A percentile compares a stretch with the other conserved stretches of the same genome.
Evolutionary conservation across 768 basidiomycete genomes (phyloP).

Genomic region (Epithele typhae): DNA sequence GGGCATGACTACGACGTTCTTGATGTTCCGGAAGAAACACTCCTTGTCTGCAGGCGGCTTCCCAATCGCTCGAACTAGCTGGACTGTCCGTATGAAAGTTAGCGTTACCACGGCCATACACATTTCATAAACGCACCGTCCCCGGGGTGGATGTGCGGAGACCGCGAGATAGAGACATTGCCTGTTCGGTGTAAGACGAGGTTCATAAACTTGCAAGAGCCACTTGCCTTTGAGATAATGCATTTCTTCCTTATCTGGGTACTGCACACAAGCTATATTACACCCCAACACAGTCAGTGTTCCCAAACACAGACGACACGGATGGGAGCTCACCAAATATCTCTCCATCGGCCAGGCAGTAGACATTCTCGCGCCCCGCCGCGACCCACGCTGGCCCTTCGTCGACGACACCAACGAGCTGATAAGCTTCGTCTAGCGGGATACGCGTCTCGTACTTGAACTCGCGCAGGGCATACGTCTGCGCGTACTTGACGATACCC

Average conservation of each 20-base stretch:
- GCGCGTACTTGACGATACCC: slow-evolving; percentile 30
- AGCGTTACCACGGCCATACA: not conserved
- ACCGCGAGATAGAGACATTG: slow-evolving; percentile 48
- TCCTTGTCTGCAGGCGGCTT: slow-evolving; percentile 52
- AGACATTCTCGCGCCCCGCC: slow-evolving; percentile 48
- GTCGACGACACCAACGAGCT: slow-evolving; percentile 79
- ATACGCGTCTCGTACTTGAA: slow-evolving; percentile 78
- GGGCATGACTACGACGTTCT: slow-evolving; percentile 71
- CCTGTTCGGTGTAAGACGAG: too few relatives aligned
- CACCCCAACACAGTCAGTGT: too few relatives aligned
- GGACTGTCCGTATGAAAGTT: slow-evolving; percentile 38
- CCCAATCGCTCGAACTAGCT: slow-evolving; percentile 69
- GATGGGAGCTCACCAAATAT: slow-evolving; percentile 61
- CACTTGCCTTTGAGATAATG: not conserved
- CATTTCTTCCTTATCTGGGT: slow-evolving; percentile 43
- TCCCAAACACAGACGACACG: too few relatives aligned
- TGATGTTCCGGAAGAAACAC: slow-evolving; percentile 57
- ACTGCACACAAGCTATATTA: slow-evolving; percentile 54
- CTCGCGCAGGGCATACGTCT: slow-evolving; percentile 64
- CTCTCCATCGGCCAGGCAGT: slow-evolving; percentile 48
- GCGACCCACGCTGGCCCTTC: slow-evolving; percentile 65
- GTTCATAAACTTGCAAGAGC: too few relatives aligned
- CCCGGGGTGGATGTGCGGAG: slow-evolving; percentile 75
- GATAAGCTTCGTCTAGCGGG: slow-evolving; percentile 59
- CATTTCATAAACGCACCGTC: slow-evolving; percentile 43